A percentile compares a stretch with the other conserved stretches of the same genome.
Evolutionary conservation across 106 monocot species (phyloP).

Genomic region (Agapanthus africanus): DNA sequence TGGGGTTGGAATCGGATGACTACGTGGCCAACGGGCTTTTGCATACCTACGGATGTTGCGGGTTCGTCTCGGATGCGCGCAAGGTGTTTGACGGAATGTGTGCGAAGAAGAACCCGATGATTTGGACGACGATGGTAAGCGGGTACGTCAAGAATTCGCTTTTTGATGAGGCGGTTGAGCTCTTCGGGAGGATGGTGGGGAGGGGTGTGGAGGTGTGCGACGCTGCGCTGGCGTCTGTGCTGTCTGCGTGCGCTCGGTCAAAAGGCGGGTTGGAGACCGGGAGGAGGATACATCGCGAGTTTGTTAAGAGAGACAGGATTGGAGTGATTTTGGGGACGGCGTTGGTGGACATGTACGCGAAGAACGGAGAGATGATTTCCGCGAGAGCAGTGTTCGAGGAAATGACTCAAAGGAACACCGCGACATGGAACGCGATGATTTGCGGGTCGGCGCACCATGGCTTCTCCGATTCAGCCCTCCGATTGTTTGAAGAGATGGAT

Average conservation of each 20-base stretch:
- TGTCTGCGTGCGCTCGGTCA: conserved; percentile 54
- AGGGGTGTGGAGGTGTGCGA: conserved; percentile 40
- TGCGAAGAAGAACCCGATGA: conserved; percentile 23
- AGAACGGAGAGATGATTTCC: conserved; percentile 43
- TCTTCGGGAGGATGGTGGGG: conserved; percentile 50
- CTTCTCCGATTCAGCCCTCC: conserved; percentile 25
- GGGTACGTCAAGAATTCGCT: conserved; percentile 43
- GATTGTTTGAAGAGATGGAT: conserved; percentile 43
- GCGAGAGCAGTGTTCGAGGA: conserved; percentile 33
- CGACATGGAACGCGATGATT: conserved; percentile 81
- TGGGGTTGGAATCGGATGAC: conserved; percentile 38
- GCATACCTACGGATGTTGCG: conserved; percentile 27
- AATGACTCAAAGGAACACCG: conserved; percentile 46
- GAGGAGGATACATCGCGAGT: conserved; percentile 27
- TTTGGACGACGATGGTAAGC: conserved; percentile 72
- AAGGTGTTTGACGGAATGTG: conserved; percentile 50
- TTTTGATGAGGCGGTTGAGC: conserved; percentile 21
- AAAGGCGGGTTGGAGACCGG: conserved; percentile 47
- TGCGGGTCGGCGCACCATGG: conserved; percentile 67
- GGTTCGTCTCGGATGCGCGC: conserved; percentile 22
- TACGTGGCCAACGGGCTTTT: conserved; percentile 52
- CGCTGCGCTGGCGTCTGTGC: conserved; percentile 44
- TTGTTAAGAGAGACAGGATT: conserved; percentile 34
- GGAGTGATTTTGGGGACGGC: conserved; percentile 79
- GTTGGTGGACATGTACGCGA: conserved; percentile 69